Evolutionary conservation across 345 rosid species (phyloP).

Genomic region (Fremontodendron californicum): DNA sequence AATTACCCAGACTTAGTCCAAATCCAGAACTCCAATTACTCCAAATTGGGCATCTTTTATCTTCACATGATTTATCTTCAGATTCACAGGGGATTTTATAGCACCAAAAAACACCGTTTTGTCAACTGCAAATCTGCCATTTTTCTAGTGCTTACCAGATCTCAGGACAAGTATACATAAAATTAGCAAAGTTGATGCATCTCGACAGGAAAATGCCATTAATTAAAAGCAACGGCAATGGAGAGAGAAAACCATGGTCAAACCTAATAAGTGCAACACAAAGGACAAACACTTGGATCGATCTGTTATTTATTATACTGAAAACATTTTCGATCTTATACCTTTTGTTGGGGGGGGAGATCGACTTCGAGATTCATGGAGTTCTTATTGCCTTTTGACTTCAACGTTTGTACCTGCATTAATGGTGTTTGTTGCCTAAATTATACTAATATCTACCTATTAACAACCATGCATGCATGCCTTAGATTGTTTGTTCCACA

Average conservation of each 20-base stretch:
- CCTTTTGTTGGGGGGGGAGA: neutral
- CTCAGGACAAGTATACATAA: neutral
- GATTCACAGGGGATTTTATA: neutral
- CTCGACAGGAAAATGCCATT: neutral
- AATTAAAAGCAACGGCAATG: neutral
- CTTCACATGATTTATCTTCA: neutral
- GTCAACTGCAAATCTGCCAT: neutral
- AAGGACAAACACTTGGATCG: conserved; percentile 1
- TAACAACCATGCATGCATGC: neutral
- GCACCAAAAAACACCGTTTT: neutral
- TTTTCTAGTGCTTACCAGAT: neutral
- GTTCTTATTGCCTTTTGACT: neutral
- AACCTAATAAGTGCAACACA: conserved; percentile 2
- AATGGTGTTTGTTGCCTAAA: neutral
- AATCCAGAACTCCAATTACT: neutral
- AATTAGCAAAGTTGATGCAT: neutral
- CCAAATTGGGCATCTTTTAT: neutral
- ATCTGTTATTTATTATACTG: neutral
- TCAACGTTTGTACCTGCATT: neutral
- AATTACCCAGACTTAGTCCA: neutral
- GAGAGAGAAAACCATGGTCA: conserved; percentile 1
- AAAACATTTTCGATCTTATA: neutral
- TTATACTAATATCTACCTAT: neutral
- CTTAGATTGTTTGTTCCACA: neutral
- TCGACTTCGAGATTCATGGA: conserved; percentile 7